Evolutionary conservation across 2,329 filamentous ascomycete genomes (phyloP), one percentile per base, ranked within the genome.

Genomic region (Alternaria atra): DNA sequence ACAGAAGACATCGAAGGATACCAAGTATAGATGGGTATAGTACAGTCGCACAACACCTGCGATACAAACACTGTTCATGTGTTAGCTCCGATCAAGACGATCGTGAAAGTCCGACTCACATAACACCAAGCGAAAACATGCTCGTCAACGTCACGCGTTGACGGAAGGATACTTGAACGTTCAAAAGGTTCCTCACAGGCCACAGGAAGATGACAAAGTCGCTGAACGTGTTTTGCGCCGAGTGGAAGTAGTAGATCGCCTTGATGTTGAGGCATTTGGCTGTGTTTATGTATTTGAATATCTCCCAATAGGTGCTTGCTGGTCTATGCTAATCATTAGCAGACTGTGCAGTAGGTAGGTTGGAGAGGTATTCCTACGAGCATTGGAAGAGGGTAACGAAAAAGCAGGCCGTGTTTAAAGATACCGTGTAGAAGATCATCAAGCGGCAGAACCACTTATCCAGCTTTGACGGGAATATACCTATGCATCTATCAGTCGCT

Each of bases 171-270:
- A 76, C 61, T 20, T 66, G 65, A 12, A 77, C 65, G 2, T 60
- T 67, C 23, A 69, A 60, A 13, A 77, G 69, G 29, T 73, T 69
- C 39, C 68, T 68, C 1, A 70, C 72, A 1, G 74, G 74, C 73
- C 74, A 77, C 3, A 76, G 65, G 62, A 74, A 73, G 20, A 74
- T 68, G 8, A 76, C 40, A 34, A 77, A 74, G 52, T 78, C 76
- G 55, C 71, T 76, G 12, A 75, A 37, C 0, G 69, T 73, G 30
- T 73, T 73, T 25, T 73, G 70, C 0, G 52, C 63, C 1, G 63
- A 64, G 37, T 70, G 67, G 27, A 69, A 67, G 32, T 71, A 73
- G 44, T 72, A 72, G 42, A 73, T 69, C 1, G 61, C 69, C 20
- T 63, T 66, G 56, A 73, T 63, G n/a, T 71, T 71, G 37, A 70